Evolutionary conservation across 192 early-diverging fungal genomes (phyloP), one percentile per base, ranked within the genome.

Genomic region (Mortierella antarctica): DNA sequence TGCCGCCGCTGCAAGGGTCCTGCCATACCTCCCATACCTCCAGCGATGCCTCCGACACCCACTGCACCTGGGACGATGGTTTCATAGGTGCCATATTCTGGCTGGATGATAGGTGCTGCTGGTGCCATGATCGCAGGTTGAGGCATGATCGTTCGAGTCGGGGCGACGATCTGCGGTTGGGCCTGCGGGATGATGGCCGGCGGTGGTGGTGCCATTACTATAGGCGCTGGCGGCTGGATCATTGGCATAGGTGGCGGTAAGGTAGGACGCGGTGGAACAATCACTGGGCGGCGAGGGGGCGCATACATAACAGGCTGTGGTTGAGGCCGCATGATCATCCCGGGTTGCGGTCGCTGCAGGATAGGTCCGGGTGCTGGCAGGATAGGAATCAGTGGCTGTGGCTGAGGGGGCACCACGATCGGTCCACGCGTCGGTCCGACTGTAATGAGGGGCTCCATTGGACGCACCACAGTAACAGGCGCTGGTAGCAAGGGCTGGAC

Each of bases 71-170:
- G 73, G 18, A 74, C 73, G 10, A 74, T 67, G 1, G 73, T 74
- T 39, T 74, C 73, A 39, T 74, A 74, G 8, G 73, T 67, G 2
- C 73, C 73, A 62, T 74, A 74, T 13, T 23, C 59, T 0, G 74
- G 74, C 6, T 23, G 66, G 8, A 53, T 1, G 0, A 79, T 21
- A 18, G 68, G 55, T 12, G 48, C 55, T 10, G 57, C 57, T 23
- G 68, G 57, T 18, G 65, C 66, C 15, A 58, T 50, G 10, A 71
- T 57, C 21, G 54, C 39, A 18, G 65, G 44, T 12, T 48, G 17
- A 21, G 42, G 65, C 2, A 67, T 41, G 20, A 54, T 23, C 6
- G 55, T 31, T 11, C n/a, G 57, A 5, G 67, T 18, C 3, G 59
- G 50, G 7, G 57, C 54, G 20, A 73, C 6, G 8, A 58, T 41